These are phyloP conservation scores for Fusarium subglutinans DNA, from an alignment of 2,329 filamentous ascomycete genomes.

Conservation along the genomic window DNA sequence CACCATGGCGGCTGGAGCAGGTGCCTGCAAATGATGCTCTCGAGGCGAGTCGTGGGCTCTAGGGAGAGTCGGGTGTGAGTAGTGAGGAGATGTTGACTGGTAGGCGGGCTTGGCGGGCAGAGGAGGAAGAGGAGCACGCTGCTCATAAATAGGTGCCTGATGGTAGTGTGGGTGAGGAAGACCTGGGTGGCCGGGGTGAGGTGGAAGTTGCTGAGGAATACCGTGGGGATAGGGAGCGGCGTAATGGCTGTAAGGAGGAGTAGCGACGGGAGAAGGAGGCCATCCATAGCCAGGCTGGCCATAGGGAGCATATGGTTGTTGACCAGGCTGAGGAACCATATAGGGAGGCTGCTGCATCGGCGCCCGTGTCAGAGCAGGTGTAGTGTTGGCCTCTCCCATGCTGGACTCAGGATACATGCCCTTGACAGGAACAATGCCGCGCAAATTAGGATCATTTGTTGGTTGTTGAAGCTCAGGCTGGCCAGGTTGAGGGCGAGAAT, in stretches of 20 bases:
- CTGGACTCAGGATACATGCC: conserved; percentile 98
- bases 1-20: conserved; percentile 55
- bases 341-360: conserved; percentile 65
- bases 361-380: conserved; percentile 81
- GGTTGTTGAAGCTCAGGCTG: conserved; percentile 81
- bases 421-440: conserved; percentile 86
- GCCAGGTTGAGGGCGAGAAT: conserved; percentile 79
- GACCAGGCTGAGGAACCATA: conserved; percentile 48
- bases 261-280: conserved; percentile 65
- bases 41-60: conserved; percentile 54
- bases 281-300: conserved; percentile 58
- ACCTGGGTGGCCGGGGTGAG: conserved; percentile 43
- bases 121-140: conserved; percentile 51
- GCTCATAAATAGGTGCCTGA: conserved; percentile 46
- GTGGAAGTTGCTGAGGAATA: conserved; percentile 43
- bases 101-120: conserved; percentile 48
- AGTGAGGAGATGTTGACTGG: conserved; percentile 44
- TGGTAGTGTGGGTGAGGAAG: conserved; percentile 43
- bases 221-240: conserved; percentile 49
- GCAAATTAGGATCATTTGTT: conserved; percentile 79
- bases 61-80: conserved; percentile 48
- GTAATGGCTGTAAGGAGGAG: conserved; percentile 63
- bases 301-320: conserved; percentile 51
- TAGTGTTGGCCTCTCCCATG: conserved; percentile 82
- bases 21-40: conserved; percentile 55